These are phyloP conservation scores for Penicillium steckii DNA, from an alignment of 495 filamentous ascomycete genomes.

Conservation along the genomic window DNA sequence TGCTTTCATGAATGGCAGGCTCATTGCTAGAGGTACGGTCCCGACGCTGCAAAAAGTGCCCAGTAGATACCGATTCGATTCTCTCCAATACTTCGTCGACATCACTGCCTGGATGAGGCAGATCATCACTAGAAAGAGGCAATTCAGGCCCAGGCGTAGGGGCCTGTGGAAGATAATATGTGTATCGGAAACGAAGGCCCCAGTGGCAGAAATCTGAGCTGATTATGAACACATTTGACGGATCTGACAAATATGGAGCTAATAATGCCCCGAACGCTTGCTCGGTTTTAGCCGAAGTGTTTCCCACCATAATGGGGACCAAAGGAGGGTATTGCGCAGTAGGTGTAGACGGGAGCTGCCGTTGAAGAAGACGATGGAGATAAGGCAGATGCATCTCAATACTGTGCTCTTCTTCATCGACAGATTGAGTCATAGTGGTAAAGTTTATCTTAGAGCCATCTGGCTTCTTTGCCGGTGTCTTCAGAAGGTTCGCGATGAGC, in stretches of 20 bases:
- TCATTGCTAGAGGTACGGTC: slow-evolving; percentile 36
- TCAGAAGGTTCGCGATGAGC: slow-evolving; percentile 60
- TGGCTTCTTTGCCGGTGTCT: slow-evolving; percentile 39
- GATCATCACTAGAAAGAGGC: slow-evolving; percentile 37
- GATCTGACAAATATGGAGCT: slow-evolving; percentile 77
- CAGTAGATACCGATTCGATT: slow-evolving; percentile 33
- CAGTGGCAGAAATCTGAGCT: slow-evolving; percentile 98
- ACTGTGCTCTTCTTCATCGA: slow-evolving; percentile 89
- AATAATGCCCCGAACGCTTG: slow-evolving; percentile 66
- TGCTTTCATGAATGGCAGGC: slow-evolving; percentile 79
- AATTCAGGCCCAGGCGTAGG: slow-evolving; percentile 39
- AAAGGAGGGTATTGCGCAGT: slow-evolving; percentile 64
- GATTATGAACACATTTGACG: slow-evolving; percentile 77
- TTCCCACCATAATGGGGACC: slow-evolving; percentile 88
- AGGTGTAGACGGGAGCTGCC: slow-evolving; percentile 36
- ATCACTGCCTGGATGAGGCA: slow-evolving; percentile 40
- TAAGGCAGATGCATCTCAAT: slow-evolving; percentile 97
- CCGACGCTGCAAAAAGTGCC: slow-evolving; percentile 36
- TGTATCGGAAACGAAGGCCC: slow-evolving; percentile 85
- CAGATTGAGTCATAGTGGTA: slow-evolving; percentile 63
- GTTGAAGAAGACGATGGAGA: slow-evolving; percentile 73
- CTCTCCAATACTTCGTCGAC: slow-evolving; percentile 21
- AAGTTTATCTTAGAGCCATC: slow-evolving; percentile 52
- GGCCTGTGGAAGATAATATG: slow-evolving; percentile 65
- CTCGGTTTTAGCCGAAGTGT: slow-evolving; percentile 64